Evolutionary conservation across 2,329 filamentous ascomycete genomes (phyloP).

Genomic region (Graphilbum fragrans): DNA sequence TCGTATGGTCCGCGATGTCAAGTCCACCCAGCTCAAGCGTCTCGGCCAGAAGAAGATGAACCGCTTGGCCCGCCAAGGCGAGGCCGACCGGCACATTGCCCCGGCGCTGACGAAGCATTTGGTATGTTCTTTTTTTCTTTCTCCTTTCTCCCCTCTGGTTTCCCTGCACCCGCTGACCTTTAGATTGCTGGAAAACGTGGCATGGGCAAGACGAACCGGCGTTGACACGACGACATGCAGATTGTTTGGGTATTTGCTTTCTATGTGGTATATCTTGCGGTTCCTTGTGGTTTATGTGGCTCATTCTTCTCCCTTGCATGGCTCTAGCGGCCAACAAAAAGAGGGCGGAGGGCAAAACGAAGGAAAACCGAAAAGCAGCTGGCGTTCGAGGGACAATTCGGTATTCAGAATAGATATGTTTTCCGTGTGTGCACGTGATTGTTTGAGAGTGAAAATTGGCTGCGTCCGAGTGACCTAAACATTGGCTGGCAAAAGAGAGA

Average conservation of each 20-base stretch:
- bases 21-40: conserved; percentile 68
- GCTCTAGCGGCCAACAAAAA: too few relatives aligned
- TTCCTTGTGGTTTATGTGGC: too few relatives aligned
- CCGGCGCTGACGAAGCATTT: conserved; percentile 81
- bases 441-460: too few relatives aligned
- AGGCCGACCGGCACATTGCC: conserved; percentile 82
- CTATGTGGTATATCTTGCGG: too few relatives aligned
- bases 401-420: too few relatives aligned
- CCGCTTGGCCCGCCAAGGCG: conserved; percentile 90
- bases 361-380: too few relatives aligned
- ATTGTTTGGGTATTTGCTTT: neutral
- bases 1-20: conserved; percentile 62
- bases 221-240: conserved; percentile 29
- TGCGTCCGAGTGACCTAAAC: too few relatives aligned
- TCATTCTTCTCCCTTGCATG: too few relatives aligned
- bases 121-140: conserved; percentile 41
- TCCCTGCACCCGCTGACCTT: neutral
- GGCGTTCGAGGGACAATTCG: too few relatives aligned
- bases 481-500: too few relatives aligned
- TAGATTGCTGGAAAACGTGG: conserved; percentile 84
- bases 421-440: too few relatives aligned
- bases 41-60: conserved; percentile 97
- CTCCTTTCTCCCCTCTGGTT: conserved; percentile 4
- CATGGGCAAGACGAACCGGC: conserved; percentile 75
- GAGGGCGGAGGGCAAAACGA: too few relatives aligned